phyloP scores from a whole-genome alignment of 148 eudicot genomes.

The Vaccinium darrowii region DNA sequence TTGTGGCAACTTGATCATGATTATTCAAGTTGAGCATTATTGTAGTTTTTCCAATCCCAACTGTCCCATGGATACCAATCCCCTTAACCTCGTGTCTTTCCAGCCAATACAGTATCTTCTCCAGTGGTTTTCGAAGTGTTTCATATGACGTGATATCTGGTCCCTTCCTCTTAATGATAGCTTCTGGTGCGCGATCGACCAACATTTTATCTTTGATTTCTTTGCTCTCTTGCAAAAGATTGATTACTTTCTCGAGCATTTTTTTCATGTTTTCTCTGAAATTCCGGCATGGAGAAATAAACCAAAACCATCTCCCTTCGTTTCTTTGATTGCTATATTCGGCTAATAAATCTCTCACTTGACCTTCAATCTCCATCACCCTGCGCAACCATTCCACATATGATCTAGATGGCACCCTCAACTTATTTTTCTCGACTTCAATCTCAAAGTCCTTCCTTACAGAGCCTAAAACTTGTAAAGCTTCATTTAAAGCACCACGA shows the following conservation, averaged over 20 bases:
- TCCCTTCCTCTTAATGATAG: background rate
- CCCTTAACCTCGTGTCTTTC: slow-evolving; percentile 3
- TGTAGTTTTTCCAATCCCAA: slow-evolving; percentile 11
- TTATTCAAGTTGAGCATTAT: slow-evolving; percentile 21
- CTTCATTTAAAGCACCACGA: background rate
- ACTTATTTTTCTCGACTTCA: background rate
- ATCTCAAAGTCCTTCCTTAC: background rate
- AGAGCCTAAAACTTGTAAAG: background rate
- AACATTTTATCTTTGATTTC: background rate
- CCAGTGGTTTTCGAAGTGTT: slow-evolving; percentile 2
- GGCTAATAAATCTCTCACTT: background rate
- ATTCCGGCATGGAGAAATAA: background rate
- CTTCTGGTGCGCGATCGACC: background rate
- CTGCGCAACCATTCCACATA: background rate
- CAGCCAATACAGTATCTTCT: background rate
- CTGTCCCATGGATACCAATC: slow-evolving; percentile 9
- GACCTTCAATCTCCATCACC: background rate
- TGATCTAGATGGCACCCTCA: background rate
- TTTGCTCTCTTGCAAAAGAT: background rate
- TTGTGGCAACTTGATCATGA: slow-evolving; percentile 11
- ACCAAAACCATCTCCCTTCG: background rate
- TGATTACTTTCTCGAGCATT: background rate
- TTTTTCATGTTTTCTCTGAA: background rate
- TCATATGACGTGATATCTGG: background rate
- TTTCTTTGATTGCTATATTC: background rate